These are phyloP conservation scores for Leucogyrophana mollusca DNA, from an alignment of 768 basidiomycete genomes.

Conservation along the genomic window DNA sequence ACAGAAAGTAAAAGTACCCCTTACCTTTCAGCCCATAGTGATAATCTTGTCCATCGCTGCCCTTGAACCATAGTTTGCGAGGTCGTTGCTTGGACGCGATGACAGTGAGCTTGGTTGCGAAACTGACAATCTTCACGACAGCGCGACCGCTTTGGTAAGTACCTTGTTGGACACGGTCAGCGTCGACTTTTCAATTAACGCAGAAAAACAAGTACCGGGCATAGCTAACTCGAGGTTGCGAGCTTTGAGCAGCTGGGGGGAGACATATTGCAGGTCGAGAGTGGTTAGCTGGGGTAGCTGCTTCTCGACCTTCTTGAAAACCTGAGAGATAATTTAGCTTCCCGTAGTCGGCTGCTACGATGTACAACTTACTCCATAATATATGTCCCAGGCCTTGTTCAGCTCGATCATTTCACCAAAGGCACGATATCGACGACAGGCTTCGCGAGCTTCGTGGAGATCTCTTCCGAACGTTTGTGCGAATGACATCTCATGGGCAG, in stretches of 20 bases:
- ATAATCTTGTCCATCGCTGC: slow-evolving; percentile 92
- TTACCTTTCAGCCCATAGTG: slow-evolving; percentile 88
- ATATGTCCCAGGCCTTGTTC: slow-evolving; percentile 99
- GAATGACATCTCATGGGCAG: slow-evolving; percentile 93
- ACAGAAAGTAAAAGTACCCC: background rate
- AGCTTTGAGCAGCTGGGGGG: slow-evolving; percentile 85
- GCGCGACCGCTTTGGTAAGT: slow-evolving; percentile 90
- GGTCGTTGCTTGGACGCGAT: slow-evolving; percentile 98
- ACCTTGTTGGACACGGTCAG: slow-evolving; percentile 43
- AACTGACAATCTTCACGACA: slow-evolving; percentile 79
- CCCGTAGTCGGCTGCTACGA: background rate
- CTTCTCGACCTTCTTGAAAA: slow-evolving; percentile 96
- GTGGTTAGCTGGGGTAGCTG: slow-evolving; percentile 86
- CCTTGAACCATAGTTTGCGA: slow-evolving; percentile 80
- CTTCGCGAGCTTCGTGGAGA: slow-evolving; percentile 88
- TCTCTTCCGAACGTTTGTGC: slow-evolving; percentile 92
- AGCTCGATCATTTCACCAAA: slow-evolving; percentile 88
- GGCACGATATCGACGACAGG: slow-evolving; percentile 80
- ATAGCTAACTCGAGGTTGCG: slow-evolving; percentile 93
- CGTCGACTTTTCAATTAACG: background rate
- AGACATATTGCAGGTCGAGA: slow-evolving; percentile 95
- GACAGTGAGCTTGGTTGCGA: slow-evolving; percentile 86
- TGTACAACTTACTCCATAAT: slow-evolving; percentile 72
- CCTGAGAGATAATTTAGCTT: slow-evolving; percentile 40
- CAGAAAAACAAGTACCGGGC: slow-evolving; percentile 59